Conservation (phyloP, 2,329 filamentous ascomycete genomes). For the Microcyclosporella mali region DNA sequence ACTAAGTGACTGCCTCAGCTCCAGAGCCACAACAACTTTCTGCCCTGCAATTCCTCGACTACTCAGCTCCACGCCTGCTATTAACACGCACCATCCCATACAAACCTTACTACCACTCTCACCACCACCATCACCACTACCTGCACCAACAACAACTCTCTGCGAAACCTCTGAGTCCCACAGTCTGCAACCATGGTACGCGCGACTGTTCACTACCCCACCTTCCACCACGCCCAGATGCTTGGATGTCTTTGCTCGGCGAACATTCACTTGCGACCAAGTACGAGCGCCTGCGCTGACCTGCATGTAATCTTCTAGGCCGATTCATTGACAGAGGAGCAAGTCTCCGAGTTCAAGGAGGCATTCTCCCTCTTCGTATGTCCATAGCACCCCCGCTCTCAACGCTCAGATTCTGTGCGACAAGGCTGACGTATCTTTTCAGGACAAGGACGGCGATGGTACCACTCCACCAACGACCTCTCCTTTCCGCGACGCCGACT, state of each 20-base stretch:
- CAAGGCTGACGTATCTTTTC: conserved; percentile 21
- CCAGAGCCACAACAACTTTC: background rate
- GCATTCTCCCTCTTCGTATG: conserved; percentile 99
- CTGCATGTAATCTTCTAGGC: conserved; percentile 53
- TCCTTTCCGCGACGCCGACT: background rate
- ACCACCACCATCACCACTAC: conserved; percentile 1
- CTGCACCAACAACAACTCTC: background rate
- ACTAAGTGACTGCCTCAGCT: no score
- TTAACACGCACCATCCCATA: background rate
- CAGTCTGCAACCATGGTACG: conserved; percentile 24
- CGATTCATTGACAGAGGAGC: conserved; percentile 98
- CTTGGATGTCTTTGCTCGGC: background rate
- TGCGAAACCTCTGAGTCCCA: background rate
- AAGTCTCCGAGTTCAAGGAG: conserved; percentile 99
- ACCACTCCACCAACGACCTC: conserved; percentile 12
- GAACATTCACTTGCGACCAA: conserved; percentile 1
- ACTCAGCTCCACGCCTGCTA: background rate
- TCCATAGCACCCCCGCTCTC: conserved; percentile 26
- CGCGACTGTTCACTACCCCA: conserved; percentile 19
- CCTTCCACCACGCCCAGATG: conserved; percentile 5
- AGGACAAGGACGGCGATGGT: conserved; percentile 57
- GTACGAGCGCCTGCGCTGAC: conserved; percentile 12
- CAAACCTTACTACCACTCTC: background rate
- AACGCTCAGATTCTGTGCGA: conserved; percentile 4
- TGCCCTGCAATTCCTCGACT: background rate